phyloP scores from a whole-genome alignment of 805 yeast species.

The Tetrapisispora taiwanensis region DNA sequence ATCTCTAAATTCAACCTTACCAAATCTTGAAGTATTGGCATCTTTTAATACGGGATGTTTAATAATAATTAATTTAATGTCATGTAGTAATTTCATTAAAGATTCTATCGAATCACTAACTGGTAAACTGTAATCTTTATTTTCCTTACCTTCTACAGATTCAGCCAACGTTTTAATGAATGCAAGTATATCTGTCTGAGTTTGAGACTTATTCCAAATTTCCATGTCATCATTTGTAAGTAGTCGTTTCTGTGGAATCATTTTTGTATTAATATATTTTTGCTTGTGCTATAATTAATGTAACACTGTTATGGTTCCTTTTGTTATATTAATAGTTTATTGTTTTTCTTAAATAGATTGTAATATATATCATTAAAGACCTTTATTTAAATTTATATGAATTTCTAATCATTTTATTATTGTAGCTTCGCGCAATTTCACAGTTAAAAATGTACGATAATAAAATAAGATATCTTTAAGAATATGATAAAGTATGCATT shows the following conservation, averaged over 20 bases:
- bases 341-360: no score
- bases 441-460: no score
- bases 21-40: slow-evolving; percentile 65
- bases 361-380: no score
- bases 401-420: no score
- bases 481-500: no score
- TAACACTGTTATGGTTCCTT: neutral
- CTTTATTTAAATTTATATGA: no score
- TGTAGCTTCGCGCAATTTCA: no score
- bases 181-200: slow-evolving; percentile 39
- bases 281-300: no score
- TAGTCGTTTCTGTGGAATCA: slow-evolving; percentile 38
- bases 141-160: slow-evolving; percentile 51
- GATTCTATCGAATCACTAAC: slow-evolving; percentile 28
- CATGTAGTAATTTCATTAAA: slow-evolving; percentile 35
- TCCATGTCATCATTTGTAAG: slow-evolving; percentile 49
- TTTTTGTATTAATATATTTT: no score
- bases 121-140: slow-evolving; percentile 37
- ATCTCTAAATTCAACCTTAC: slow-evolving; percentile 78
- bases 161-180: slow-evolving; percentile 52
- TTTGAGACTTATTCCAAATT: slow-evolving; percentile 44
- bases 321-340: no score
- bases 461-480: no score
- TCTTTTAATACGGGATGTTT: slow-evolving; percentile 58
- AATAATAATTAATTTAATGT: slow-evolving; percentile 37